Conservation (phyloP, 2,329 filamentous ascomycete species). For the Acrodontium crateriforme region DNA sequence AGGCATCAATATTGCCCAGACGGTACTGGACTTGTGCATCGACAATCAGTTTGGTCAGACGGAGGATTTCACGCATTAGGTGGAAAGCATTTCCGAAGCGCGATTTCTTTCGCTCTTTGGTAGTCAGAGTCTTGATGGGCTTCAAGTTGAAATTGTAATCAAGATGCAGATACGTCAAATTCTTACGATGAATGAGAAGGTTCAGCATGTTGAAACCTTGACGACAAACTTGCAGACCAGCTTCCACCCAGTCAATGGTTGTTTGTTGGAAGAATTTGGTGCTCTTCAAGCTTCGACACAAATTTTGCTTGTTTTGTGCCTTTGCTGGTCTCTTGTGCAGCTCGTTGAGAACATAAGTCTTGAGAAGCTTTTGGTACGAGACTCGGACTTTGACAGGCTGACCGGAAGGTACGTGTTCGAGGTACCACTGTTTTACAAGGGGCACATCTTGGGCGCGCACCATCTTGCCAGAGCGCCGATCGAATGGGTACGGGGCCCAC, state of each 20-base stretch:
- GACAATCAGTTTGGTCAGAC: conserved; percentile 92
- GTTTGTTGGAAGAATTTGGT: conserved; percentile 99
- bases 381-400: conserved; percentile 95
- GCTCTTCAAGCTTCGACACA: conserved; percentile 78
- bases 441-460: conserved; percentile 94
- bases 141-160: conserved; percentile 99
- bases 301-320: conserved; percentile 84
- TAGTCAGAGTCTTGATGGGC: conserved; percentile 95
- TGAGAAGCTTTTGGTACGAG: conserved; percentile 94
- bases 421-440: conserved; percentile 94
- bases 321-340: conserved; percentile 93
- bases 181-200: conserved; percentile 92
- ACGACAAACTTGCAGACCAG: conserved; percentile 91
- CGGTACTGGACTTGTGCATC: conserved; percentile 97
- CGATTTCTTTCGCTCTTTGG: conserved; percentile 98
- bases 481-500: conserved; percentile 97
- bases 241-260: conserved; percentile 98
- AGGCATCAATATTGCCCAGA: conserved; percentile 94
- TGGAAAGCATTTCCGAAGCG: conserved; percentile 98
- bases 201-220: conserved; percentile 99
- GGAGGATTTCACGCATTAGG: conserved; percentile 92
- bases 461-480: conserved; percentile 88
- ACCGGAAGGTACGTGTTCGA: conserved; percentile 82
- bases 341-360: conserved; percentile 92
- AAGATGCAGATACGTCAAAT: conserved; percentile 91